Evolutionary conservation across 345 rosid genomes (phyloP).

Genomic region (Angophora floribunda): DNA sequence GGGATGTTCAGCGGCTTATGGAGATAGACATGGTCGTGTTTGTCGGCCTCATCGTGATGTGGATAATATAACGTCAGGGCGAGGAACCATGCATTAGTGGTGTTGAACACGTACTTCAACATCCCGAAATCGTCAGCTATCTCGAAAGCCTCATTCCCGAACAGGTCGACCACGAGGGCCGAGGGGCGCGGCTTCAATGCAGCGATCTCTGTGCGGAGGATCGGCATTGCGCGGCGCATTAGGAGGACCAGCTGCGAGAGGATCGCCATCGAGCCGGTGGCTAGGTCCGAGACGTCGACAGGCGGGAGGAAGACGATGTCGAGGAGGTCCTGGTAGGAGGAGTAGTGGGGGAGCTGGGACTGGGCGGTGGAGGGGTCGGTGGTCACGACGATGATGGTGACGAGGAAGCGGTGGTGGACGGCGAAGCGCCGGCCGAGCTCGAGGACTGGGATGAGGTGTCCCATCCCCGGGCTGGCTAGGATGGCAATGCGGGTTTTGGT

Average conservation of each 20-base stretch:
- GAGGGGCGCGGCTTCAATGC: conserved; percentile 4
- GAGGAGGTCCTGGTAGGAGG: not conserved
- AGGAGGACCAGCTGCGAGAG: not conserved
- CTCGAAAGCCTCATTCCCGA: conserved; percentile 29
- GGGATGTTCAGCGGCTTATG: conserved; percentile 27
- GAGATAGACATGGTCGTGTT: conserved; percentile 9
- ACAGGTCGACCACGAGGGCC: conserved; percentile 32
- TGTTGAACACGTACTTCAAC: conserved; percentile 23
- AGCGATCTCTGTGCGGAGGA: conserved; percentile 5
- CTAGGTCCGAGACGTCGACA: conserved; percentile 5
- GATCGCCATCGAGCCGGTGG: not conserved
- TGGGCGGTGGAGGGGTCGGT: conserved; percentile 3
- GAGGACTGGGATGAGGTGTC: conserved; percentile 34
- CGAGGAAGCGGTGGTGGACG: conserved; percentile 6
- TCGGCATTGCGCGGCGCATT: conserved; percentile 4
- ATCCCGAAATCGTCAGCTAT: conserved; percentile 40
- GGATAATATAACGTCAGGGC: conserved; percentile 18
- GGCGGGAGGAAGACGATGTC: conserved; percentile 11
- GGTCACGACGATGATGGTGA: conserved; percentile 16
- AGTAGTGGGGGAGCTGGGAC: not conserved
- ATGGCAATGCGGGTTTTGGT: conserved; percentile 15
- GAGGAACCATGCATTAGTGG: conserved; percentile 41
- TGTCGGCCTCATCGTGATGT: not conserved
- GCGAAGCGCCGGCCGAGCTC: conserved; percentile 24
- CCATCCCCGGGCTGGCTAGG: conserved; percentile 41